Base-by-base conservation (phyloP, 23 red algal genomes). In the Gracilaria caudata region DNA sequence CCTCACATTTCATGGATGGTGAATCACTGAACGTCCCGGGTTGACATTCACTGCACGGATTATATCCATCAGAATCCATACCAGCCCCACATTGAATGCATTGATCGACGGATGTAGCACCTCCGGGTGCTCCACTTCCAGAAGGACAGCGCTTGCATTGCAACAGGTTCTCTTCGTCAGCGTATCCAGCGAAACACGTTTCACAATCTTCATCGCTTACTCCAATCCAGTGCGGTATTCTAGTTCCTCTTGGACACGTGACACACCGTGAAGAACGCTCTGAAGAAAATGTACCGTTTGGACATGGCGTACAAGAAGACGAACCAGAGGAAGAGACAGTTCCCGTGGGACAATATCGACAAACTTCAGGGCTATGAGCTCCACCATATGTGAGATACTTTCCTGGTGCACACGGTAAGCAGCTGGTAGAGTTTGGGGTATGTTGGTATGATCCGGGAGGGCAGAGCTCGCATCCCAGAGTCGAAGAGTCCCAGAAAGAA, bases 101-200 rank as follows among this genome's bases (percentile, higher is more conserved):
- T 36, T 75, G 39, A 49, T 47, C 3, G 49, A 75, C 29, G 24
- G 70, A 46, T 49, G 40, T 47, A 5, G 70, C 13, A 0, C 40
- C 70, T 10, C 17, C 39, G 49, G 70, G 38, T 3, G 70, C 37
- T 3, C n/a, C 19, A 46, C 2, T 11, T 26, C 70, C 70, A 20
- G 21, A 16, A 47, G 70, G 70, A 26, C 70, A 75, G 12, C 70
- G 38, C 47, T 75, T 75, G 70, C 70, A 75, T 16, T 45, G 17
- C 2, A 47, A 1, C 7, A 75, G 70, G 13, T 75, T 75, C 13
- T 75, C 70, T 26, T 75, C 70, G 40, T 75, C 70, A 4, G 39
- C n/a, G n/a, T 75, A 75, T 75, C 70, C 70, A 75, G 24, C 40
- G 25, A 2, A 29, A 16, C 37, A n/a, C 3, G 17, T 26, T 6